phyloP scores from a whole-genome alignment of 768 basidiomycete genomes.

The Xerocomus potaroensis region DNA sequence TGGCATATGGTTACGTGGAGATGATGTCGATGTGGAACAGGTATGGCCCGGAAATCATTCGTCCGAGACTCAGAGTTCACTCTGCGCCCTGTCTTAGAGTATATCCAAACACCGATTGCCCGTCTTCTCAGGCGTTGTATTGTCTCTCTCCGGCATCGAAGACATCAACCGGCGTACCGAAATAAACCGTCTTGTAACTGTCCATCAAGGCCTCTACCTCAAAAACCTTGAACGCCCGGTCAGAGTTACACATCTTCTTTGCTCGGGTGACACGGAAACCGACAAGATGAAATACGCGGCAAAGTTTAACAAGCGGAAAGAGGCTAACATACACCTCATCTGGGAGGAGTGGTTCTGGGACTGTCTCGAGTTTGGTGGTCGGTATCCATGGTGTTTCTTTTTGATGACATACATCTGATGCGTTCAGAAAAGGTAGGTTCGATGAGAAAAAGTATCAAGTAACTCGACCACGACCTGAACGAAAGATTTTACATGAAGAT shows the following conservation, averaged over 20 bases:
- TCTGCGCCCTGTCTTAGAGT: constrained; percentile 39
- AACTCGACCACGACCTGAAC: constrained; percentile 55
- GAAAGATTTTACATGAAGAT: constrained; percentile 33
- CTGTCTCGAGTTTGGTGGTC: constrained; percentile 70
- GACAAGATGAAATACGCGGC: constrained; percentile 79
- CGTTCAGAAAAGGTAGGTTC: constrained; percentile 46
- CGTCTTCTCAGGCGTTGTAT: constrained; percentile 63
- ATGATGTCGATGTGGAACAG: constrained; percentile 65
- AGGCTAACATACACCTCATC: constrained; percentile 71
- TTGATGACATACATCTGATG: background rate
- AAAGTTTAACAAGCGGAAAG: constrained; percentile 64
- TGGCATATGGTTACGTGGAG: constrained; percentile 71
- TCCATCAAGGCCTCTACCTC: constrained; percentile 63
- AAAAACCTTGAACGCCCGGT: constrained; percentile 76
- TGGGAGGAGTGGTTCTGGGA: constrained; percentile 99
- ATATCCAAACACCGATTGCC: constrained; percentile 59
- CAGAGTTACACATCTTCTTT: constrained; percentile 81
- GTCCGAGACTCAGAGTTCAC: background rate
- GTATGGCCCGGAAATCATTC: constrained; percentile 38
- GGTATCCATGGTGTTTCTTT: constrained; percentile 7
- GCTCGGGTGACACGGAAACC: constrained; percentile 59
- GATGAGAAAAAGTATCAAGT: constrained; percentile 61
- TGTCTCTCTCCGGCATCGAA: constrained; percentile 75
- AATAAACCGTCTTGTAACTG: constrained; percentile 57
- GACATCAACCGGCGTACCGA: constrained; percentile 55